Percentiles rank a stretch among this genome's conserved stretches.
Evolutionary conservation across 2,329 filamentous ascomycete species (phyloP).

Genomic region (Lachnellula cervina): DNA sequence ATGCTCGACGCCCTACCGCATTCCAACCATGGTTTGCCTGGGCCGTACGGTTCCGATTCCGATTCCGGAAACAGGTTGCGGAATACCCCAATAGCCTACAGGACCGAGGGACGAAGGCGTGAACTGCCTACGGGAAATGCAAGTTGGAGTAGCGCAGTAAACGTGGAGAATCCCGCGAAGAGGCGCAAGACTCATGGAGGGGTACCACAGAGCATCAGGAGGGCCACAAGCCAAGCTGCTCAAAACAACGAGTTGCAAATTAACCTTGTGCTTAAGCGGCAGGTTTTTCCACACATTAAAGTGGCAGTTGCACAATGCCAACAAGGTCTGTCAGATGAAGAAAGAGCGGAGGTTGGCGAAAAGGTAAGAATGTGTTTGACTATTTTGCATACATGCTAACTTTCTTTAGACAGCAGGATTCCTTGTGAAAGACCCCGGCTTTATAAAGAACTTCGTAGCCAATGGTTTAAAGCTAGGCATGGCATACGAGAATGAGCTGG

Average conservation of each 20-base stretch:
- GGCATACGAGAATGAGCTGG: constrained; percentile 2
- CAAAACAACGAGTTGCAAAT: not conserved
- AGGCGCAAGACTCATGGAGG: not conserved
- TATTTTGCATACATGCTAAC: not conserved
- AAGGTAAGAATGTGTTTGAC: constrained; percentile 2
- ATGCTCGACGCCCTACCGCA: too few species aligned
- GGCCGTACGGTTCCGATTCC: too few species aligned
- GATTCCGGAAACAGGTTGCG: too few species aligned
- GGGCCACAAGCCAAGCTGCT: not conserved
- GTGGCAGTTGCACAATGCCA: constrained; percentile 4
- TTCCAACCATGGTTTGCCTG: too few species aligned
- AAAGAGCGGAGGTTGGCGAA: constrained; percentile 11
- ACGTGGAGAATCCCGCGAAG: constrained; percentile 1
- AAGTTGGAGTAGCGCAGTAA: not conserved
- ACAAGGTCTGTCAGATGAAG: not conserved
- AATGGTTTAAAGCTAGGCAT: constrained; percentile 4
- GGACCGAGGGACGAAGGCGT: not conserved
- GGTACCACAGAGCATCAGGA: not conserved
- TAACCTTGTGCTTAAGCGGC: constrained; percentile 1
- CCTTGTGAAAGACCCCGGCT: constrained; percentile 2
- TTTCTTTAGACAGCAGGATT: constrained; percentile 5
- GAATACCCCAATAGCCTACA: too few species aligned
- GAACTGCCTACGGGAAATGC: not conserved
- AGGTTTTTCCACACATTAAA: constrained; percentile 15
- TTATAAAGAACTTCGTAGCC: constrained; percentile 5